Evolutionary conservation across 2,329 filamentous ascomycete genomes (phyloP).

Genomic region (Paecilomyces formosus): DNA sequence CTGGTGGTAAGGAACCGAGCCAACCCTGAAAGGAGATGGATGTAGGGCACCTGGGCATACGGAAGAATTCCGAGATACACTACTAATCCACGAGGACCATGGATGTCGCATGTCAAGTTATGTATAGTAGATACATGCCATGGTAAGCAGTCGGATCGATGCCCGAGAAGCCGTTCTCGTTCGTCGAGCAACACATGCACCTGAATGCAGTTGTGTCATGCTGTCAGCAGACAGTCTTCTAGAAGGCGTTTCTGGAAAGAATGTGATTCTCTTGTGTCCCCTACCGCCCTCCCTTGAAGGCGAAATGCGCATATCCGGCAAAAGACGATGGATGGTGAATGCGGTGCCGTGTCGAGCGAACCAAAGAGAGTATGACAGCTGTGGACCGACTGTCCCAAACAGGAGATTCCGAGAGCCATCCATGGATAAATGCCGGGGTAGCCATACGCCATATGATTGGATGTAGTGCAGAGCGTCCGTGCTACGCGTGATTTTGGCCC

Average conservation of each 20-base stretch:
- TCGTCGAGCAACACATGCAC: background rate
- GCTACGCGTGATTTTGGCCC: background rate
- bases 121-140: no score
- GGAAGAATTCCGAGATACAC: no score
- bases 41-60: no score
- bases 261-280: background rate
- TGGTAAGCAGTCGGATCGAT: no score
- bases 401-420: background rate
- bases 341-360: no score
- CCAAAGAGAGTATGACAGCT: background rate
- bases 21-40: no score
- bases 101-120: no score
- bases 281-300: background rate
- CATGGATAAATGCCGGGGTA: background rate
- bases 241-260: background rate
- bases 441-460: background rate
- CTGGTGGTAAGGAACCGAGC: no score
- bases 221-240: background rate
- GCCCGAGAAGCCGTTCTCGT: no score
- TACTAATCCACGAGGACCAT: no score
- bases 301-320: background rate
- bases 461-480: background rate
- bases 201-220: background rate
- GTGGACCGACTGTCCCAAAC: background rate
- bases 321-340: background rate